Base-by-base conservation (phyloP, 371 early-diverging fungal species). In the Saksenaea oblongispora region DNA sequence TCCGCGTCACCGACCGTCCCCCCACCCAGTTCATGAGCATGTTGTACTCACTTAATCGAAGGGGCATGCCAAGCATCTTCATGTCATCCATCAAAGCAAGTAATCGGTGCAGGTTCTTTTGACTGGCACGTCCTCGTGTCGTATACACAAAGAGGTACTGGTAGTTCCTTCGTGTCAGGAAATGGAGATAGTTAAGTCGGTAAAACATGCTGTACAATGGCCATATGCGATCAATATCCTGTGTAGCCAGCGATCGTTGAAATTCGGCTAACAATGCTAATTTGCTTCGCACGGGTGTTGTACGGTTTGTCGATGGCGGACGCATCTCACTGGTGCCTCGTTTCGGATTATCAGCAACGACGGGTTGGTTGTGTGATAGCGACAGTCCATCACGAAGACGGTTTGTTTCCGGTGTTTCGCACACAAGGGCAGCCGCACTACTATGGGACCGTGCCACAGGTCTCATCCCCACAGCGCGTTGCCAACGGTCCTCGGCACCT, bases 221-320 rank as follows among this genome's bases (percentile, higher is more conserved):
- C 82, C 82, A 82, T n/a, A 82, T 74, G 17, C 51, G 65, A 27
- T 78, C 79, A 34, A 82, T 70, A 55, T 79, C 74, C 56, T 79
- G 75, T 5, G 82, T 77, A 7, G 75, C 65, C 34, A 82, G 58
- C 3, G 67, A 62, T 55, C 70, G 66, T 36, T 82, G 67, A 36
- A 82, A 75, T 54, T 75, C 65, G 5, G 78, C 74, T 17, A 79
- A 41, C n/a, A 69, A 35, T 0, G 55, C 27, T 24, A 69, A 56
- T 59, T 70, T 75, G 51, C 57, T 69, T 47, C 58, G 37, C n/a
- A 35, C 31, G 14, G 55, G 27, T 34, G 37, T 44, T 59, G 27
- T 22, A 35, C 27, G 26, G 34, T 34, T 60, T 5, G 55, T 22
- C 18, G 22, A 42, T 31, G 51, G 14, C 17, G 34, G 17, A 13